Evolutionary conservation across 2,329 filamentous ascomycete genomes (phyloP).

Genomic region (Neocatenulostroma microsporum): DNA sequence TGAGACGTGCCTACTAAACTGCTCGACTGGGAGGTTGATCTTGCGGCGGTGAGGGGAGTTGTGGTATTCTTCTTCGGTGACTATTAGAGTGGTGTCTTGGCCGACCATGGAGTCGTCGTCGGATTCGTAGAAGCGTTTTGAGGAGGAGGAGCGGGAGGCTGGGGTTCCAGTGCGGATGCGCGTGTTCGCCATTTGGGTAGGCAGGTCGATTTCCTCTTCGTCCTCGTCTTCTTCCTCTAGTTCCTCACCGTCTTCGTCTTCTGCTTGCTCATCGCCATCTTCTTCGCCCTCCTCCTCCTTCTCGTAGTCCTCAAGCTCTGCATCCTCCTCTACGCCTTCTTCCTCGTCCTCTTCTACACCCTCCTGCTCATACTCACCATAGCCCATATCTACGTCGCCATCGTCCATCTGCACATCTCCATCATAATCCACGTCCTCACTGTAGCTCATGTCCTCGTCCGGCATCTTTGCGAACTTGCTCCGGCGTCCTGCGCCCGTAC

Average conservation of each 20-base stretch:
- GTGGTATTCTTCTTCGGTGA: constrained; percentile 20
- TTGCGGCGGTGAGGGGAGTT: constrained; percentile 10
- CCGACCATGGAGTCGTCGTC: constrained; percentile 7
- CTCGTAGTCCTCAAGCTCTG: neutral
- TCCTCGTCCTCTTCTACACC: constrained; percentile 6
- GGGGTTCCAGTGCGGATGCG: neutral
- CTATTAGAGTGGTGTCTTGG: constrained; percentile 11
- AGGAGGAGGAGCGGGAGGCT: neutral
- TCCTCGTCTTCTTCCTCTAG: constrained; percentile 3
- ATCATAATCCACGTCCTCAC: constrained; percentile 1
- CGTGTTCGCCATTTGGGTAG: neutral
- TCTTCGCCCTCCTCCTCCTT: constrained; percentile 3
- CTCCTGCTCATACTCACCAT: constrained; percentile 2
- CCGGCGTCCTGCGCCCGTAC: constrained; percentile 9
- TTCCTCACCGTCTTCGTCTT: constrained; percentile 1
- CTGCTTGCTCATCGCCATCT: neutral
- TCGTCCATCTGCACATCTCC: too few species aligned
- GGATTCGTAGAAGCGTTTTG: constrained; percentile 1
- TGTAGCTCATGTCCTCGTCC: constrained; percentile 8
- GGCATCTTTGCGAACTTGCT: constrained; percentile 17
- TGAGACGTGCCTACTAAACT: constrained; percentile 17
- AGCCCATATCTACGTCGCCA: neutral
- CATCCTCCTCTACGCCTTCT: constrained; percentile 1
- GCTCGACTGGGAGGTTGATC: constrained; percentile 17
- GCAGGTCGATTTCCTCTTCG: constrained; percentile 1